These are phyloP conservation scores for Metarhizium humberi DNA, from an alignment of 2,329 filamentous ascomycete species.

Conservation along the genomic window DNA sequence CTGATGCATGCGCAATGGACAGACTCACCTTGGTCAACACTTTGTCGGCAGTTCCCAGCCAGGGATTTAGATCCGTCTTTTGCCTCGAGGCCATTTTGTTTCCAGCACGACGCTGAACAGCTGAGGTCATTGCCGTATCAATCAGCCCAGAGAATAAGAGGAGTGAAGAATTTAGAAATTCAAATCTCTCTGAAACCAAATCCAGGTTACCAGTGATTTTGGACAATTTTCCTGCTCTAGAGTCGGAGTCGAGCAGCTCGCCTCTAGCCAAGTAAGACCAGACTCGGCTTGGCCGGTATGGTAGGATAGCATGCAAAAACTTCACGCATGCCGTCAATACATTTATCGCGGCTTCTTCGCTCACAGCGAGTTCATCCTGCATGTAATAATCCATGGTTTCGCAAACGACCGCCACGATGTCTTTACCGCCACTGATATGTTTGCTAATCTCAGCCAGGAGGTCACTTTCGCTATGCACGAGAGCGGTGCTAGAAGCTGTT, in stretches of 20 bases:
- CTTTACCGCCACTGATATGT: slow-evolving; percentile 50
- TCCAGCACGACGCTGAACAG: slow-evolving; percentile 54
- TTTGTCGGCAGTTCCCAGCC: slow-evolving; percentile 69
- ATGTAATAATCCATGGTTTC: slow-evolving; percentile 71
- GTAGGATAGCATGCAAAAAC: slow-evolving; percentile 66
- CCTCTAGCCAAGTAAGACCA: slow-evolving; percentile 87
- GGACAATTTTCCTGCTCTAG: slow-evolving; percentile 66
- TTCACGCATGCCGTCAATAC: slow-evolving; percentile 64
- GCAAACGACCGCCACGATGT: slow-evolving; percentile 74
- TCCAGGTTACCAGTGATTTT: slow-evolving; percentile 77
- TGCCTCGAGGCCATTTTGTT: slow-evolving; percentile 38
- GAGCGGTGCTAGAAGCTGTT: slow-evolving; percentile 16
- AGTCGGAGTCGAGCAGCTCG: slow-evolving; percentile 66
- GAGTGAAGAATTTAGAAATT: slow-evolving; percentile 66
- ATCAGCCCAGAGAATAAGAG: slow-evolving; percentile 67
- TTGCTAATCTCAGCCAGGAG: slow-evolving; percentile 47
- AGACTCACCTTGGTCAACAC: slow-evolving; percentile 62
- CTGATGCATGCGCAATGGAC: slow-evolving; percentile 63
- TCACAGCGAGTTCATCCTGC: slow-evolving; percentile 45
- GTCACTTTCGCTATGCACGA: slow-evolving; percentile 26
- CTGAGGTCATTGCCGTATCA: slow-evolving; percentile 62
- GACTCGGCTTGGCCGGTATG: slow-evolving; percentile 69
- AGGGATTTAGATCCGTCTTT: slow-evolving; percentile 40
- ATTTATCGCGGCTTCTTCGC: slow-evolving; percentile 56
- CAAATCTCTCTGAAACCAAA: slow-evolving; percentile 64